Conservation (phyloP, 495 filamentous ascomycete genomes). For the Xylaria scruposa region DNA sequence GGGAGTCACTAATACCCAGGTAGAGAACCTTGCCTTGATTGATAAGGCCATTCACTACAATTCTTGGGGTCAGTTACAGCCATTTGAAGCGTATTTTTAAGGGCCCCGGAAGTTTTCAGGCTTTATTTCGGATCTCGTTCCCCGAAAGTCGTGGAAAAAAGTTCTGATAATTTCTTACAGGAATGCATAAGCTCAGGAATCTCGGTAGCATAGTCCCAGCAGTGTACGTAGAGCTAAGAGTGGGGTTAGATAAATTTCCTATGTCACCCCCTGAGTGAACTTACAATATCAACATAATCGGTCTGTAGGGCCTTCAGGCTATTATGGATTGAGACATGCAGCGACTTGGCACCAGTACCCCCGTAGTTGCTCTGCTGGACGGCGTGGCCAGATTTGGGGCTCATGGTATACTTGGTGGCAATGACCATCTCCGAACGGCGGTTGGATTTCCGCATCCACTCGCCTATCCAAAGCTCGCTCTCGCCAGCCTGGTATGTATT, state of each 20-base stretch:
- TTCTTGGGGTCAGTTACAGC: too few species aligned
- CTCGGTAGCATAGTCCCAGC: conserved; percentile 63
- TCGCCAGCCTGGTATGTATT: conserved; percentile 66
- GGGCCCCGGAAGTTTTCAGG: too few species aligned
- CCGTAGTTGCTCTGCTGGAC: conserved; percentile 56
- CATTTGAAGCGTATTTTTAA: too few species aligned
- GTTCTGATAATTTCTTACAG: neutral
- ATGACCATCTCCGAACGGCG: conserved; percentile 65
- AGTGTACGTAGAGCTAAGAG: conserved; percentile 52
- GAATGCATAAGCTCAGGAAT: conserved; percentile 68
- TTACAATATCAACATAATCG: conserved; percentile 60
- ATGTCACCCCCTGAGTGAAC: neutral
- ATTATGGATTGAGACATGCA: conserved; percentile 52
- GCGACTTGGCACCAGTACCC: conserved; percentile 60
- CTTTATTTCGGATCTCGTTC: too few species aligned
- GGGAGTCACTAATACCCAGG: conserved; percentile 65
- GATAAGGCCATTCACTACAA: conserved; percentile 55
- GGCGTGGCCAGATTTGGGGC: conserved; percentile 33
- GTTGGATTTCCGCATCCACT: conserved; percentile 62
- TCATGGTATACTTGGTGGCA: conserved; percentile 64
- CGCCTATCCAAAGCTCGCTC: conserved; percentile 66
- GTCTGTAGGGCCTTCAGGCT: conserved; percentile 62
- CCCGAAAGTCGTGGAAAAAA: too few species aligned
- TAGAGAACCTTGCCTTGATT: conserved; percentile 64
- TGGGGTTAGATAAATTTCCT: neutral